Evolutionary conservation across 331 rosid species (phyloP), one percentile per base, ranked within the genome.

Genomic region (Rhamnella rubrinervis): DNA sequence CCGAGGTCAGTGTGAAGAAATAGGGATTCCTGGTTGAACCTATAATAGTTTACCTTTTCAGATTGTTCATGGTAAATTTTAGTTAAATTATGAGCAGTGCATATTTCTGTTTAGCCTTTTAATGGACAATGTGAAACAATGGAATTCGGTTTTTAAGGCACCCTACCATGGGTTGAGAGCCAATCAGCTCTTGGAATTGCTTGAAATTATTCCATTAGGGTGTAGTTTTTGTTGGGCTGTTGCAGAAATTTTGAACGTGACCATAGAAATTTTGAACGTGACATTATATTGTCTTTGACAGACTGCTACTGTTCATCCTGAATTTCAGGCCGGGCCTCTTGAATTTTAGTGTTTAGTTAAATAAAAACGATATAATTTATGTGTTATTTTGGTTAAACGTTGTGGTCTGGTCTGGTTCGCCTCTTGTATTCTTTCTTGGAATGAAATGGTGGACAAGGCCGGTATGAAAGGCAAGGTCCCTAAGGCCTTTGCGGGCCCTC

Each of bases 1-100:
- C 83, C 85, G 93, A 89, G 19, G 62, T 80, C 19, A 39, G 68
- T 59, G 77, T 47, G 40, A 83, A 81, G 82, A 85, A 81, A 78
- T 72, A 71, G 68, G 46, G 14, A n/a, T 6, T 26, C 61, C 73
- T 10, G 76, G 60, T 23, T 17, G 51, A 49, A 56, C 51, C 17
- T 56, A 55, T 64, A 57, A 70, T 56, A 12, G 7, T 37, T 63
- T 62, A 19, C 20, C 16, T 44, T 62, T 60, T 61, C 38, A 58
- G 61, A 52, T 63, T 51, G 55, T 63, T 37, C 37, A 70, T 57
- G 75, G 28, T 35, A 70, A 63, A 61, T 52, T 25, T 19, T 63
- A 14, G 37, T 15, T 61, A 4, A 39, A 47, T 52, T 21, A 11
- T 16, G 60, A 25, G 15, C 38, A 26, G 39, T 20, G 26, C 47